Conservation (phyloP, 257 asterid species). For the Anisodus acutangulus region DNA sequence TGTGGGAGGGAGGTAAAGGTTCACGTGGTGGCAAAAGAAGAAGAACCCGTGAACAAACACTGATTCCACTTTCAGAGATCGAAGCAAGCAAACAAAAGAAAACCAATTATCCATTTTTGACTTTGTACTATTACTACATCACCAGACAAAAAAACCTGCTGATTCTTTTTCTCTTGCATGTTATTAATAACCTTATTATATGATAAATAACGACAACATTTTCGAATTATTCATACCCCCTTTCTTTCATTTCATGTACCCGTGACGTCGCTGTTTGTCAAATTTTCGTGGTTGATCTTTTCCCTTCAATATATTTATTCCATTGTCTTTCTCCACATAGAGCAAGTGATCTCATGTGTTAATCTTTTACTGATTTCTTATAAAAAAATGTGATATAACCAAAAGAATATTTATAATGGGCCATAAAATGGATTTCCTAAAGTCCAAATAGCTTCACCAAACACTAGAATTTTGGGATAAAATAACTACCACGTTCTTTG, state of each 20-base stretch:
- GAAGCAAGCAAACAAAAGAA: conserved; percentile 29
- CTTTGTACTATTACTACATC: not conserved
- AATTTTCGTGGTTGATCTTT: conserved; percentile 16
- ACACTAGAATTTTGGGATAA: not conserved
- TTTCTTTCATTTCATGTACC: not conserved
- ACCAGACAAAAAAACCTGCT: not conserved
- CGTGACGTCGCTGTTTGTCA: conserved; percentile 29
- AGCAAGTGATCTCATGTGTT: not conserved
- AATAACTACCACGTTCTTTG: too few species aligned
- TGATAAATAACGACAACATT: conserved; percentile 8
- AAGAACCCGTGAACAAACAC: conserved; percentile 40
- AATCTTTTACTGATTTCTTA: not conserved
- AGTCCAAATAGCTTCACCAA: not conserved
- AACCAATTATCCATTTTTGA: not conserved
- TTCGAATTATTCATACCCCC: conserved; percentile 25
- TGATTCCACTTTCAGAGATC: not conserved
- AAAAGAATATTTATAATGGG: not conserved
- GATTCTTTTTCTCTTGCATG: not conserved
- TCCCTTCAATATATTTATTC: not conserved
- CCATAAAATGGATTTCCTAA: not conserved
- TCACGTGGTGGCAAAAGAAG: conserved; percentile 29
- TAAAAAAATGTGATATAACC: not conserved
- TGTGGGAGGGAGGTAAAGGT: not conserved
- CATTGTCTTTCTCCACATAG: too few species aligned
- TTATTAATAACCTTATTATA: not conserved